phyloP scores from a whole-genome alignment of 305 asterid species.

The Rubia balearica region DNA sequence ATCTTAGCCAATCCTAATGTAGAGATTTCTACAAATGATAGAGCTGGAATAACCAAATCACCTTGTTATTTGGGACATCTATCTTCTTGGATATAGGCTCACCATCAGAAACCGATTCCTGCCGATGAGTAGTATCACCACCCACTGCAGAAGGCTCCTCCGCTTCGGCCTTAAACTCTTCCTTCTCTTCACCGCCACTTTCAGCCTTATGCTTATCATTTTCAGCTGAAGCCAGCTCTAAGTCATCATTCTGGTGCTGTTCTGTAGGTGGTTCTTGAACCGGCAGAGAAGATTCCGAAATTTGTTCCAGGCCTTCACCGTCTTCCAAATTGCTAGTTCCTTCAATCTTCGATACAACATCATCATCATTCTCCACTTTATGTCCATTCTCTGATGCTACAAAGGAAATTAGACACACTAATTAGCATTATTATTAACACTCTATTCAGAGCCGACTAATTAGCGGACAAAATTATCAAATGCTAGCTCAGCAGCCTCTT shows the following conservation, averaged over 20 bases:
- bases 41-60: too few species aligned
- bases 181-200: conserved; percentile 23
- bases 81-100: too few species aligned
- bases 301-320: conserved; percentile 32
- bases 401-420: background rate
- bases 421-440: background rate
- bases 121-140: too few species aligned
- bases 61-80: too few species aligned
- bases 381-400: conserved; percentile 56
- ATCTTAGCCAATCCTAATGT: too few species aligned
- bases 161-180: too few species aligned
- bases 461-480: background rate
- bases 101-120: too few species aligned
- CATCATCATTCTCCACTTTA: conserved; percentile 23
- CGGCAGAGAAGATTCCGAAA: conserved; percentile 22
- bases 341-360: conserved; percentile 24
- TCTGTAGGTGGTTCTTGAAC: conserved; percentile 27
- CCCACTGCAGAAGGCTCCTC: too few species aligned
- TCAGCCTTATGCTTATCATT: conserved; percentile 30
- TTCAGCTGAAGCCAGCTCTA: conserved; percentile 22
- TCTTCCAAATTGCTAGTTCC: conserved; percentile 18
- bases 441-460: background rate
- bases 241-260: conserved; percentile 17
- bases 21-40: too few species aligned
- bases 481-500: background rate